Evolutionary conservation across 164 flowering plant species (phyloP).

Genomic region (Sextonia rubra): DNA sequence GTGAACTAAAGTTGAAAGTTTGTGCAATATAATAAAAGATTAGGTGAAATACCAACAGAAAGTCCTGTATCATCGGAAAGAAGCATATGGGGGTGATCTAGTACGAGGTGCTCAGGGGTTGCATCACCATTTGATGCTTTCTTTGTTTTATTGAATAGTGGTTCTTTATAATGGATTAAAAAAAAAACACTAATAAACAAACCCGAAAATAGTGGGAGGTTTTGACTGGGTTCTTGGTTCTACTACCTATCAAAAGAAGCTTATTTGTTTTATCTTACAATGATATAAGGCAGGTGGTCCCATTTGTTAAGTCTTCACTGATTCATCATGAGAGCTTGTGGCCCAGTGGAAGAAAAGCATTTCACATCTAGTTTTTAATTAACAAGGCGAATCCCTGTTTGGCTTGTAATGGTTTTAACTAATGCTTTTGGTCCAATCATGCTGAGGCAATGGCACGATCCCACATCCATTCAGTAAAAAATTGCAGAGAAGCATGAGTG

Average conservation of each 20-base stretch:
- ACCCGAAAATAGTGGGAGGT: background rate
- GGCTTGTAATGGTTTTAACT: no score
- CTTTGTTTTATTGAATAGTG: background rate
- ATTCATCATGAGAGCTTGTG: no score
- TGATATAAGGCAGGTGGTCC: background rate
- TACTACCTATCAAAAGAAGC: background rate
- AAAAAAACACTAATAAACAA: background rate
- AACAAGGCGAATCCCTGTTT: no score
- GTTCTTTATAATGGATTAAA: background rate
- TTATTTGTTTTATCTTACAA: background rate
- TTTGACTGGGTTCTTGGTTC: background rate
- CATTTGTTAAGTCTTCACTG: background rate
- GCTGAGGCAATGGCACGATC: no score
- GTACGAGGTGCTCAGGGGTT: background rate
- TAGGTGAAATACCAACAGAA: no score
- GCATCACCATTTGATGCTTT: background rate
- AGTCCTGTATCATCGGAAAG: no score
- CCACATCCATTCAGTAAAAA: no score
- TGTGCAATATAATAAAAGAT: no score
- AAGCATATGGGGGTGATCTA: background rate
- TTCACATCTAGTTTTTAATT: no score
- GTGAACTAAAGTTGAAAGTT: background rate
- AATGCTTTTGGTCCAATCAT: no score
- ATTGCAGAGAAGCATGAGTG: no score
- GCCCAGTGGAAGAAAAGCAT: no score